A percentile compares a stretch with the other conserved stretches of the same genome.
These are phyloP conservation scores for Cystobasidium pallidum DNA, from an alignment of 1,284 basidiomycete species.

Conservation along the genomic window DNA sequence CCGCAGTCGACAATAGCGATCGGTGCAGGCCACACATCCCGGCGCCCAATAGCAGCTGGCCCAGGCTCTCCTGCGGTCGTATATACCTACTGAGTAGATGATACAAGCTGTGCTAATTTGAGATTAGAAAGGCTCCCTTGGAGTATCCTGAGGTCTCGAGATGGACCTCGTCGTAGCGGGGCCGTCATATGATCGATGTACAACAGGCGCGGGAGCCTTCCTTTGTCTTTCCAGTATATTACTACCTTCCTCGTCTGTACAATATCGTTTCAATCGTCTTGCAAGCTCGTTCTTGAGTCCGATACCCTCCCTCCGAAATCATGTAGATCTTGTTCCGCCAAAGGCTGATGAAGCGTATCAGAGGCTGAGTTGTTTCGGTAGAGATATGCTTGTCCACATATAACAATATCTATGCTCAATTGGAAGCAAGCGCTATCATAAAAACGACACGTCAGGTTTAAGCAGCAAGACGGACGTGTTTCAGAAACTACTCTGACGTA, in stretches of 20 bases:
- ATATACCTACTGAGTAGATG: no score
- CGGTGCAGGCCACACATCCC: no score
- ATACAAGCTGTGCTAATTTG: no score
- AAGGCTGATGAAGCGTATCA: slow-evolving; percentile 48
- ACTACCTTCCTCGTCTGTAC: neutral
- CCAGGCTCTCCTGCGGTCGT: no score
- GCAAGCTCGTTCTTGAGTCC: slow-evolving; percentile 46
- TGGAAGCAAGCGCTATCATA: slow-evolving; percentile 51
- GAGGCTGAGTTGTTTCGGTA: slow-evolving; percentile 53
- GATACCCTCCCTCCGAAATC: slow-evolving; percentile 45
- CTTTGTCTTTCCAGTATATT: neutral
- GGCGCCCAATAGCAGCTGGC: no score
- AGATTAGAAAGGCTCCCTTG: no score
- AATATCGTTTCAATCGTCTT: slow-evolving; percentile 25
- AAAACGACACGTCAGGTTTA: slow-evolving; percentile 39
- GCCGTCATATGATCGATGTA: no score
- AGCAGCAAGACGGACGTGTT: no score
- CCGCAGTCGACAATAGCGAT: no score
- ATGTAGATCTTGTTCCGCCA: slow-evolving; percentile 44
- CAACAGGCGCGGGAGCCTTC: no score
- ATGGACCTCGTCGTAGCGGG: no score
- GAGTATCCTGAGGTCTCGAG: no score
- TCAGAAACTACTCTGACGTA: slow-evolving; percentile 49
- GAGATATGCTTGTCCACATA: slow-evolving; percentile 53
- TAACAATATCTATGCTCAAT: slow-evolving; percentile 55